These are phyloP conservation scores for Peronospora tabacina DNA, from an alignment of 352 stramenopile genomes.

Conservation along the genomic window DNA sequence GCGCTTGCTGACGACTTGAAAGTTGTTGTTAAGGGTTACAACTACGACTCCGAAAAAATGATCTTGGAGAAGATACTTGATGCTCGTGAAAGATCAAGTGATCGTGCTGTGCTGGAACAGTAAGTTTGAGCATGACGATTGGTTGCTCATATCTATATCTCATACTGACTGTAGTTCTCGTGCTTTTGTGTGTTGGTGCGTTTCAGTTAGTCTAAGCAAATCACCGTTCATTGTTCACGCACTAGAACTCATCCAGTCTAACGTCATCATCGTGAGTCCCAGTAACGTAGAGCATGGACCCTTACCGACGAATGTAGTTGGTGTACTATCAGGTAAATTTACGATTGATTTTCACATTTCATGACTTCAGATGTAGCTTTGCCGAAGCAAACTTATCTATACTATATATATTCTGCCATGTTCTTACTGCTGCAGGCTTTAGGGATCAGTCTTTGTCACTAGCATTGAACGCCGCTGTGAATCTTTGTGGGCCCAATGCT, in stretches of 20 bases:
- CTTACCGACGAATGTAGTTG: slow-evolving; percentile 26
- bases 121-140: slow-evolving; percentile 6
- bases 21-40: slow-evolving; percentile 10
- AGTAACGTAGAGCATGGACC: slow-evolving; percentile 24
- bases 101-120: slow-evolving; percentile 37
- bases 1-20: slow-evolving; percentile 10
- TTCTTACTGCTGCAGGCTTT: slow-evolving; percentile 11
- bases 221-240: slow-evolving; percentile 24
- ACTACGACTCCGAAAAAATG: slow-evolving; percentile 15
- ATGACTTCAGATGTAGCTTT: too few species aligned
- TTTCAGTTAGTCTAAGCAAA: slow-evolving; percentile 21
- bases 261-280: slow-evolving; percentile 25
- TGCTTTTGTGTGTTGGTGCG: background rate
- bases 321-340: slow-evolving; percentile 21
- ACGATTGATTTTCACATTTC: too few species aligned
- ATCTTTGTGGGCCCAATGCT: background rate
- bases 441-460: slow-evolving; percentile 26
- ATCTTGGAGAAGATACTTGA: slow-evolving; percentile 19
- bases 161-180: background rate
- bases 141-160: background rate
- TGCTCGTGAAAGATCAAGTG: slow-evolving; percentile 12
- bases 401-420: background rate
- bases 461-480: slow-evolving; percentile 12
- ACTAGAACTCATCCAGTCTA: slow-evolving; percentile 18
- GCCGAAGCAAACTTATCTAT: background rate